Evolutionary conservation across 2,329 filamentous ascomycete species (phyloP).

Genomic region (Dendryphion nanum): DNA sequence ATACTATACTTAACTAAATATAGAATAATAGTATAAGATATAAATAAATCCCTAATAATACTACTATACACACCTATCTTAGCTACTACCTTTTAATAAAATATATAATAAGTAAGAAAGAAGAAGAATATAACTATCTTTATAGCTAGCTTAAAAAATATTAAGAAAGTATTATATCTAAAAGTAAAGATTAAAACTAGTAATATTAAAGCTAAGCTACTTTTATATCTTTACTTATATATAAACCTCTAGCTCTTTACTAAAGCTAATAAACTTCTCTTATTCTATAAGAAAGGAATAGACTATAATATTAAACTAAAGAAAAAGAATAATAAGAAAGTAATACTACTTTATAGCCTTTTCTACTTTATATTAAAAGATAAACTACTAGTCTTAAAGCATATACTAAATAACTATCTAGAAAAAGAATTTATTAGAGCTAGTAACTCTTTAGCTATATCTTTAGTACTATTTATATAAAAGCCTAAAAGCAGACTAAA

Average conservation of each 20-base stretch:
- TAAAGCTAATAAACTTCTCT: neutral
- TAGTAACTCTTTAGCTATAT: slow-evolving; percentile 4
- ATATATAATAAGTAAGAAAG: too few species aligned
- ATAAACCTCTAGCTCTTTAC: neutral
- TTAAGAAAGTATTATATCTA: neutral
- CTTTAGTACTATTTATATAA: slow-evolving; percentile 29
- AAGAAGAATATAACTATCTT: too few species aligned
- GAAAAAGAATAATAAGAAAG: neutral
- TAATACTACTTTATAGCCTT: neutral
- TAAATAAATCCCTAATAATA: too few species aligned
- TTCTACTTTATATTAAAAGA: neutral
- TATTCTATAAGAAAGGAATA: neutral
- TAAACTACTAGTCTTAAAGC: neutral
- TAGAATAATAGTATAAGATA: too few species aligned
- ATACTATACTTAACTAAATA: too few species aligned
- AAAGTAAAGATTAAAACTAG: neutral
- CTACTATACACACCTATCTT: too few species aligned
- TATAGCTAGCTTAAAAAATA: neutral
- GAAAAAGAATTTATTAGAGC: slow-evolving; percentile 6
- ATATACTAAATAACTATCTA: neutral
- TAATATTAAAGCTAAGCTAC: neutral
- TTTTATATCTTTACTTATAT: neutral
- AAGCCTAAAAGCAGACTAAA: slow-evolving; percentile 28
- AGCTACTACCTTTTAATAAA: too few species aligned
- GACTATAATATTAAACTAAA: neutral